Conservation (phyloP, 2,329 filamentous ascomycete genomes). For the Fusarium albidum region DNA sequence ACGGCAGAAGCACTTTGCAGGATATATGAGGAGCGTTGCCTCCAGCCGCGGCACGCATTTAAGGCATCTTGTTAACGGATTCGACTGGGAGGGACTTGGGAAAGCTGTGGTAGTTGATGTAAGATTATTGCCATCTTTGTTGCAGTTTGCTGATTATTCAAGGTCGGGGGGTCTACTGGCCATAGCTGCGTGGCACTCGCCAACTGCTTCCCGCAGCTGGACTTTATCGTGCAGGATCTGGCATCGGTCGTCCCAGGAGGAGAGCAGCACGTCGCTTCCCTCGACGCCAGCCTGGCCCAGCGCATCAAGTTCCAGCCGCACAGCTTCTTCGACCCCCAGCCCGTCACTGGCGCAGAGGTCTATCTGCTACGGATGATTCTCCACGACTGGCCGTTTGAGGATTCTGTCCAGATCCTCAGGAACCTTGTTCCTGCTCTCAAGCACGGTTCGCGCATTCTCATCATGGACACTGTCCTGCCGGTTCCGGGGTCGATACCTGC, state of each 20-base stretch:
- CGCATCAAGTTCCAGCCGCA: background rate
- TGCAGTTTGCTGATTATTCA: background rate
- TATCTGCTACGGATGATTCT: constrained; percentile 9
- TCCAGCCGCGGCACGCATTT: constrained; percentile 4
- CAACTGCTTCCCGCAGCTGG: background rate
- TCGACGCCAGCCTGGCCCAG: background rate
- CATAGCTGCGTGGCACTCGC: constrained; percentile 6
- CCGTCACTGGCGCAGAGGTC: background rate
- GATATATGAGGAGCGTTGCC: constrained; percentile 8
- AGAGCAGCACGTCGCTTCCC: background rate
- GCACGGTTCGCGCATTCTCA: background rate
- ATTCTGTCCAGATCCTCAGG: constrained; percentile 1
- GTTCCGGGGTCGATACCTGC: background rate
- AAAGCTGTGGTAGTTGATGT: constrained; percentile 5
- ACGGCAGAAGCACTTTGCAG: constrained; percentile 4
- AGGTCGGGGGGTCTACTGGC: constrained; percentile 9
- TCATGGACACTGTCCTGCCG: constrained; percentile 14
- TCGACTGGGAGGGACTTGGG: background rate
- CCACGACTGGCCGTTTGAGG: constrained; percentile 8
- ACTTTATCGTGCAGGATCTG: constrained; percentile 8
- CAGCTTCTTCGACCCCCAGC: background rate
- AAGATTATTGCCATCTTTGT: too few relatives aligned
- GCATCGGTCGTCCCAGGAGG: background rate
- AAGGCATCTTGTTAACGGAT: background rate
- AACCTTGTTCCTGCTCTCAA: constrained; percentile 5